Evolutionary conservation across 2,329 filamentous ascomycete species (phyloP).

Genomic region (Talaromyces sp.): DNA sequence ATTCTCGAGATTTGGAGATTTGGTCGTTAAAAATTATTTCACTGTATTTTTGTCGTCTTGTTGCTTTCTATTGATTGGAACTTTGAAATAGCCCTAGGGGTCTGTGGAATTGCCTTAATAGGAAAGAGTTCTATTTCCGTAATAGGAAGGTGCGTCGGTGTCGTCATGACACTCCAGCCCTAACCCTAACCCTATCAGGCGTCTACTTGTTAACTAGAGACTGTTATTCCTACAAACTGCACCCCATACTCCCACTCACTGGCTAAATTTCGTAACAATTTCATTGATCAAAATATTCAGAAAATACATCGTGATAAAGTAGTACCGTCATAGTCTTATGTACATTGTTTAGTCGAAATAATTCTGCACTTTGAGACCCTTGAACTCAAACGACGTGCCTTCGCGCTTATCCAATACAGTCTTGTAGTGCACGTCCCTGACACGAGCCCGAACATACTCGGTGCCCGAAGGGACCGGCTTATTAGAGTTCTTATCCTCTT

Average conservation of each 20-base stretch:
- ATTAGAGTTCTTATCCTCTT: conserved; percentile 35
- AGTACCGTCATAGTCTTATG: background rate
- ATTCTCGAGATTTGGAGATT: too few species aligned
- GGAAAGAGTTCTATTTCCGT: background rate
- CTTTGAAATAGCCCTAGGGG: background rate
- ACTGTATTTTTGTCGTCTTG: background rate
- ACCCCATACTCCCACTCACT: too few species aligned
- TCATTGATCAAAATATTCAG: background rate
- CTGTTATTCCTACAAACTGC: background rate
- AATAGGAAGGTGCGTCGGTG: background rate
- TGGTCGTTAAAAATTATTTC: background rate
- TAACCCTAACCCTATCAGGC: background rate
- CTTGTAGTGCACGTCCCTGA: conserved; percentile 46
- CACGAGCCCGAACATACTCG: conserved; percentile 44
- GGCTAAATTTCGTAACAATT: background rate
- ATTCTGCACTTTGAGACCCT: conserved; percentile 36
- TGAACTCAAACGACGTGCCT: conserved; percentile 43
- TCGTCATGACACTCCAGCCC: background rate
- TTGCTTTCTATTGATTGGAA: background rate
- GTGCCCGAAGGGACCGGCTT: conserved; percentile 36
- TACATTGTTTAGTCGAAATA: conserved; percentile 22
- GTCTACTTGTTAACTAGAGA: background rate
- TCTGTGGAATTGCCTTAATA: background rate
- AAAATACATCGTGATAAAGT: background rate
- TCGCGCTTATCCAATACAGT: conserved; percentile 41